Conservation (phyloP, 768 basidiomycete species). For the Mycena vulgaris region DNA sequence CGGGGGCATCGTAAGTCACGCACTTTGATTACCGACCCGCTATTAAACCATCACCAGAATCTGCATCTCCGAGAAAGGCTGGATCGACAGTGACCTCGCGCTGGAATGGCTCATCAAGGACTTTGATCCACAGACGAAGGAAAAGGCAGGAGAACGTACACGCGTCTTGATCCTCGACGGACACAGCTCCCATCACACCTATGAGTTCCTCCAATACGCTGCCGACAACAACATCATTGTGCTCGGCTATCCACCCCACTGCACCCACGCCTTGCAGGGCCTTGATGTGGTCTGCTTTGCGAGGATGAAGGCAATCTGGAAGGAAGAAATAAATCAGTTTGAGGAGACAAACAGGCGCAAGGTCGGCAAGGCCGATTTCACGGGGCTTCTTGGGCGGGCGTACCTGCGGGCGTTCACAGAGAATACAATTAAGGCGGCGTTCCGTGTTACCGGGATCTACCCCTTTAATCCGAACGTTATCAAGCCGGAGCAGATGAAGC, state of each 20-base stretch:
- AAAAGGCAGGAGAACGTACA: conserved; percentile 51
- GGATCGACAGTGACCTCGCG: conserved; percentile 44
- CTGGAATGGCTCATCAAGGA: conserved; percentile 4
- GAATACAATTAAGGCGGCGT: conserved; percentile 42
- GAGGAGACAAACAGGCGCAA: conserved; percentile 38
- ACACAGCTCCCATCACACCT: conserved; percentile 36
- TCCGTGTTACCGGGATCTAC: conserved; percentile 43
- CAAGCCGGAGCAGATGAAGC: conserved; percentile 42
- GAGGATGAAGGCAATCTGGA: conserved; percentile 52
- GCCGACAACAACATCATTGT: conserved; percentile 25
- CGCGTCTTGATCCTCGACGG: conserved; percentile 58
- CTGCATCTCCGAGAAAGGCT: conserved; percentile 47
- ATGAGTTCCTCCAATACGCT: conserved; percentile 8
- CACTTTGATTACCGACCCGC: background rate
- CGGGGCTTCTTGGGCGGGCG: conserved; percentile 36
- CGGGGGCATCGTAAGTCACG: conserved; percentile 49
- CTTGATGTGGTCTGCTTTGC: conserved; percentile 63
- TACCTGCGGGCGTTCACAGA: conserved; percentile 35
- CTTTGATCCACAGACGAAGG: conserved; percentile 54
- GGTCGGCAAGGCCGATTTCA: conserved; percentile 51
- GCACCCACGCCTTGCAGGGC: conserved; percentile 58
- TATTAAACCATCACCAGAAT: conserved; percentile 35
- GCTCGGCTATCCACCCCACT: conserved; percentile 27
- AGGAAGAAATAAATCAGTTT: conserved; percentile 43
- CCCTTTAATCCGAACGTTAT: conserved; percentile 45